Evolutionary conservation across 306 rosid species (phyloP).

Genomic region (Hippophae tibetana): DNA sequence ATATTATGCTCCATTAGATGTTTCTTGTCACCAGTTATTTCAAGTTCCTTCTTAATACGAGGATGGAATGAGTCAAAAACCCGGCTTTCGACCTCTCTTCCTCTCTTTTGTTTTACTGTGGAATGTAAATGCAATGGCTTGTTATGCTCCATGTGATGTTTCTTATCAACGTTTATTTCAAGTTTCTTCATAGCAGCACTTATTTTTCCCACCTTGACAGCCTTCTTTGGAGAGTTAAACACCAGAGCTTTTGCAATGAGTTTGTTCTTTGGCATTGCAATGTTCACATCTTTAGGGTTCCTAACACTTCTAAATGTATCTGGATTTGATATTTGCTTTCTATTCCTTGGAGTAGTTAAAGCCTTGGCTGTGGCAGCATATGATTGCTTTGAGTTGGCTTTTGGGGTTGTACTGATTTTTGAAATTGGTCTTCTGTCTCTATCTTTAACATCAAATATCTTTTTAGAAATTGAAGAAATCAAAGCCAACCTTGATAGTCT

Average conservation of each 20-base stretch:
- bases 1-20: too few species aligned
- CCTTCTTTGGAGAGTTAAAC: slow-evolving; percentile 73
- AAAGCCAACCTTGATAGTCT: slow-evolving; percentile 63
- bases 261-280: slow-evolving; percentile 50
- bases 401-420: slow-evolving; percentile 52
- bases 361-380: slow-evolving; percentile 38
- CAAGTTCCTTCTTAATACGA: slow-evolving; percentile 24
- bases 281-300: slow-evolving; percentile 34
- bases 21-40: too few species aligned
- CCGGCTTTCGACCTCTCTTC: slow-evolving; percentile 81
- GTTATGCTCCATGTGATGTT: slow-evolving; percentile 29
- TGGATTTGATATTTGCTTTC: slow-evolving; percentile 38
- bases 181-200: slow-evolving; percentile 78
- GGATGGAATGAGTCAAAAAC: slow-evolving; percentile 60
- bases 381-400: slow-evolving; percentile 46
- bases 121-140: slow-evolving; percentile 33
- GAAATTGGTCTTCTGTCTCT: slow-evolving; percentile 27
- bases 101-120: slow-evolving; percentile 47
- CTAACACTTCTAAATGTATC: slow-evolving; percentile 66
- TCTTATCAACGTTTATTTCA: slow-evolving; percentile 49
- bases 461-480: slow-evolving; percentile 56
- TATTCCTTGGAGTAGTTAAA: slow-evolving; percentile 75
- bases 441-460: slow-evolving; percentile 25
- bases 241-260: slow-evolving; percentile 55
- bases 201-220: slow-evolving; percentile 34